phyloP scores from a whole-genome alignment of 441 rosid genomes.

The Aquilaria agallochum region DNA sequence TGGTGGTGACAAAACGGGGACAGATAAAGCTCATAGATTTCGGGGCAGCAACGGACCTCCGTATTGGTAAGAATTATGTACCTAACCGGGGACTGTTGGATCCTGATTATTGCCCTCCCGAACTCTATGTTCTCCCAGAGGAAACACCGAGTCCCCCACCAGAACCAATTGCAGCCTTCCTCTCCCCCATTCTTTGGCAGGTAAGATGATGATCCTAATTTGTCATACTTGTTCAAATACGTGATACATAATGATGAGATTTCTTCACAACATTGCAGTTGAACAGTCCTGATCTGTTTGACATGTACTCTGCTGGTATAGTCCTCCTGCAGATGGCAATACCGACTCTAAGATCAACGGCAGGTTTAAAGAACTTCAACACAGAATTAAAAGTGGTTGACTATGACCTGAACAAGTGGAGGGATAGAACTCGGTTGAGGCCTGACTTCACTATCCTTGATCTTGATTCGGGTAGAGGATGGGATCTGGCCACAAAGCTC shows the following conservation, averaged over 20 bases:
- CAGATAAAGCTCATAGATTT: conserved; percentile 94
- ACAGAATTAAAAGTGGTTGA: conserved; percentile 48
- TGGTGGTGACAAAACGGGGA: conserved; percentile 90
- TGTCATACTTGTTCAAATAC: neutral
- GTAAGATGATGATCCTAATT: conserved; percentile 22
- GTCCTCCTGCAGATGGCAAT: conserved; percentile 95
- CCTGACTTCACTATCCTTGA: conserved; percentile 82
- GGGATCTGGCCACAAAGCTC: conserved; percentile 89
- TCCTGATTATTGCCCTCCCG: conserved; percentile 95
- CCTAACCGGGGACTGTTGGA: conserved; percentile 68
- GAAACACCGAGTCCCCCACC: conserved; percentile 97
- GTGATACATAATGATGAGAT: no score
- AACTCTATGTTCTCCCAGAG: conserved; percentile 91
- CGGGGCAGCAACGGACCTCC: conserved; percentile 97
- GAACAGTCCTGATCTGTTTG: conserved; percentile 95
- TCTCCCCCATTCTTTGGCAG: conserved; percentile 96
- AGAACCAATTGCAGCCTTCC: conserved; percentile 87
- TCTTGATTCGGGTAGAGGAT: conserved; percentile 89
- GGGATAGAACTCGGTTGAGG: conserved; percentile 58
- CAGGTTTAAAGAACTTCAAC: conserved; percentile 86
- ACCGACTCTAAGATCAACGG: conserved; percentile 60
- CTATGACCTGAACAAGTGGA: conserved; percentile 80
- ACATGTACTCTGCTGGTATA: conserved; percentile 84
- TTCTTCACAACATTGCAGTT: conserved; percentile 41
- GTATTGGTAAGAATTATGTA: conserved; percentile 88